Evolutionary conservation across 768 basidiomycete genomes (phyloP).

Genomic region (Suillus plorans): DNA sequence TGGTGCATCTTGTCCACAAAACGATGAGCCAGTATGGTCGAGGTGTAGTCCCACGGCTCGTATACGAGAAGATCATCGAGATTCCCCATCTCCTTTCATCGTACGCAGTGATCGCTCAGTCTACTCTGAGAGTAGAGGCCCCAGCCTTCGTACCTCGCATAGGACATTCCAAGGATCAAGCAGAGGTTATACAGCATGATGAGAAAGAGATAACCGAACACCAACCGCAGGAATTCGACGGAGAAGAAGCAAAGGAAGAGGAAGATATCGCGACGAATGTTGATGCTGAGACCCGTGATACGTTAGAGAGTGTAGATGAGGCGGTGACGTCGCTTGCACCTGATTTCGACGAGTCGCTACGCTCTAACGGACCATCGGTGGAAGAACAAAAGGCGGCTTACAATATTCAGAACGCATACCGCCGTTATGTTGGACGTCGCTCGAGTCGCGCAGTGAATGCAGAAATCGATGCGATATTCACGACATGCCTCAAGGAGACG

Average conservation of each 20-base stretch:
- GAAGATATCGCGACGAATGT: slow-evolving; percentile 9
- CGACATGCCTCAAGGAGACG: slow-evolving; percentile 27
- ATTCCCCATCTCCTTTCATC: slow-evolving; percentile 29
- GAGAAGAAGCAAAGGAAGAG: slow-evolving; percentile 12
- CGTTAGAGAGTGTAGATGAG: neutral
- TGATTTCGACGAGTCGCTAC: slow-evolving; percentile 15
- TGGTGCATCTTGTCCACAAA: slow-evolving; percentile 27
- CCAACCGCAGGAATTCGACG: neutral
- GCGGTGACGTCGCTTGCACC: slow-evolving; percentile 11
- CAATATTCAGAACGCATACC: slow-evolving; percentile 22
- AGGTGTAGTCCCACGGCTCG: slow-evolving; percentile 25
- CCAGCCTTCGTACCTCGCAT: slow-evolving; percentile 19
- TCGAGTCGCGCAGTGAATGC: slow-evolving; percentile 19
- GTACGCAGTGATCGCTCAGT: slow-evolving; percentile 15
- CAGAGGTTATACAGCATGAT: neutral
- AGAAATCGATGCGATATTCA: slow-evolving; percentile 25
- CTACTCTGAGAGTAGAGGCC: slow-evolving; percentile 17
- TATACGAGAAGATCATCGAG: slow-evolving; percentile 29
- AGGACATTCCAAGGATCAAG: neutral
- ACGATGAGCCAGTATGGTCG: neutral
- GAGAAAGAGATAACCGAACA: neutral
- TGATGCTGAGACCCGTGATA: neutral
- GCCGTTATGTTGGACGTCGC: slow-evolving; percentile 9
- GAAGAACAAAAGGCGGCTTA: slow-evolving; percentile 26
- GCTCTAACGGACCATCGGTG: slow-evolving; percentile 20